These are phyloP conservation scores for Paecilomyces sp. DNA, from an alignment of 2,329 filamentous ascomycete genomes.

Conservation along the genomic window DNA sequence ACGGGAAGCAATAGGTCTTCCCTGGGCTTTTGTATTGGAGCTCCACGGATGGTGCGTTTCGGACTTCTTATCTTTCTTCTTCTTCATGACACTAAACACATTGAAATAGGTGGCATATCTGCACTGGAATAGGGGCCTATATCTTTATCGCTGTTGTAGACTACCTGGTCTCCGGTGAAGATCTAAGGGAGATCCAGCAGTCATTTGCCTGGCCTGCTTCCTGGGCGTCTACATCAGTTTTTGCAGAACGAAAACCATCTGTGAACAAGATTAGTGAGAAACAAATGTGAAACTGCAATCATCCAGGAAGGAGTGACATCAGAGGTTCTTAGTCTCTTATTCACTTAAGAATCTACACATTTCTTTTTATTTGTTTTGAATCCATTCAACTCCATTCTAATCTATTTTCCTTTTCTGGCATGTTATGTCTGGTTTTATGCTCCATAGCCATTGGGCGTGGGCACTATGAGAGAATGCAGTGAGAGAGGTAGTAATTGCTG, in stretches of 20 bases:
- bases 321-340: no score
- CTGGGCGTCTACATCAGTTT: conserved; percentile 11
- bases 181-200: neutral
- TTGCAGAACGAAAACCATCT: conserved; percentile 5
- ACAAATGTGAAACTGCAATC: no score
- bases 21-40: conserved; percentile 19
- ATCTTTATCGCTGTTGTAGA: conserved; percentile 15
- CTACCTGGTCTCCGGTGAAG: conserved; percentile 10
- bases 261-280: no score
- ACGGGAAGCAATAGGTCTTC: conserved; percentile 14
- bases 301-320: no score
- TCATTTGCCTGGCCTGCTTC: conserved; percentile 15
- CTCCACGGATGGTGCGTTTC: conserved; percentile 22
- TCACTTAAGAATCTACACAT: no score
- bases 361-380: no score
- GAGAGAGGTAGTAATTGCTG: no score
- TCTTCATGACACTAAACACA: neutral
- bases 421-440: no score
- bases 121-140: conserved; percentile 14
- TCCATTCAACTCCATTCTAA: no score
- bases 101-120: conserved; percentile 14
- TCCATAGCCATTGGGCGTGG: no score
- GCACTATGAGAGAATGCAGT: no score
- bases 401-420: no score
- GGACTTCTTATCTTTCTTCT: neutral